phyloP scores from a whole-genome alignment of 805 yeast species.

The Candida coleopterorum region DNA sequence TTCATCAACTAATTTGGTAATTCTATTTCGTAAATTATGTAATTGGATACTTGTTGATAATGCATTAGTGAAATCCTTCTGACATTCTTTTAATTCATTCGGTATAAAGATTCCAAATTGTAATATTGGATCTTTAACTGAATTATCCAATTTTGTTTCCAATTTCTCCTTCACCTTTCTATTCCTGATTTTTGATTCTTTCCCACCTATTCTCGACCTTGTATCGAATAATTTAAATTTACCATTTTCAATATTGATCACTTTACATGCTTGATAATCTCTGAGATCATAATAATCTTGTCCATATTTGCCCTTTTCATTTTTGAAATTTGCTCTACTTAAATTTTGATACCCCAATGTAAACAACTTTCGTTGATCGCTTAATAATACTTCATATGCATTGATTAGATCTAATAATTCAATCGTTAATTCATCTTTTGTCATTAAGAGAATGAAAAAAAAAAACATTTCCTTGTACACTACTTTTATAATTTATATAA shows the following conservation, averaged over 20 bases:
- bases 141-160: background rate
- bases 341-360: conserved; percentile 35
- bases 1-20: conserved; percentile 14
- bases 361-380: conserved; percentile 17
- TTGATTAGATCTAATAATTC: conserved; percentile 27
- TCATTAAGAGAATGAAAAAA: background rate
- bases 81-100: conserved; percentile 33
- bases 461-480: background rate
- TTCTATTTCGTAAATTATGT: conserved; percentile 17
- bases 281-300: conserved; percentile 38
- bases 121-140: conserved; percentile 29
- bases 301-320: conserved; percentile 31
- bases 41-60: conserved; percentile 20
- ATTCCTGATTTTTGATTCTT: conserved; percentile 7
- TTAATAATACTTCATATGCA: conserved; percentile 25
- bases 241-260: conserved; percentile 7
- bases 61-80: conserved; percentile 30
- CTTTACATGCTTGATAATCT: conserved; percentile 22
- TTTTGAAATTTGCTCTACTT: conserved; percentile 43
- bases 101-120: conserved; percentile 49
- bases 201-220: conserved; percentile 1
- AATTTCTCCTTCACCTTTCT: conserved; percentile 7
- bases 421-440: conserved; percentile 12
- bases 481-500: conserved; percentile 28
- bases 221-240: conserved; percentile 10